Base-by-base conservation (phyloP, 2,329 filamentous ascomycete genomes). In the Cordyceps tenuipes region DNA sequence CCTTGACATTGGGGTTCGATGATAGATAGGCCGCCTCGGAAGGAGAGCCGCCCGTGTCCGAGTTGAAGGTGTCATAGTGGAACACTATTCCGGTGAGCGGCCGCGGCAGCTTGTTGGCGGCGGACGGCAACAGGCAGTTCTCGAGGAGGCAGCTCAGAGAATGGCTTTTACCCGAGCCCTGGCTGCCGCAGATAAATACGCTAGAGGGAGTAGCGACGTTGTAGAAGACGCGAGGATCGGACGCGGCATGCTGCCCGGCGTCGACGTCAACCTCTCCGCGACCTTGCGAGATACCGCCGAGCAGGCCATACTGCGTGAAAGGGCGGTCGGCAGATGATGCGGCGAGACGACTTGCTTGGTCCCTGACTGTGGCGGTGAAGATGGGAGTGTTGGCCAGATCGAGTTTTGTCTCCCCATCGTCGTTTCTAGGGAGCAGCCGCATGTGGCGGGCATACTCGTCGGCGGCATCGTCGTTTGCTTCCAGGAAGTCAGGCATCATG, bases 121-220 rank as follows among this genome's bases (percentile, higher is more conserved):
- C 65, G 0, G 74, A 79, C 0, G 68, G 64, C 1, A 83, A 70
- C 0, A 88, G 71, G 41, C 79, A 85, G 63, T 82, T 84, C 66
- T 88, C 84, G 0, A 82, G 67, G 1, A 82, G 63, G 53, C 78
- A 82, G 1, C 79, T 79, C 1, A 86, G 72, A 0, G 82, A 84
- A 62, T 87, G 83, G 50, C 81, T 84, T 67, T 87, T 87, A 0
- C 85, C 85, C 0, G 81, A 84, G 1, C 84, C 84, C 62, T 87
- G 84, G 21, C 81, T 82, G 1, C 84, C 84, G 59, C 84, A 87
- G 36, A 87, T 82, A 69, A 87, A 87, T 4, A 77, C 74, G 17
- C 83, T 86, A 0, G 79, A 83, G 0, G 84, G 85, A 0, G 73
- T 70, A 0, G 76, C 65, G 2, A 80, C 71, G 56, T 81, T 81